Base-by-base conservation (phyloP, 768 basidiomycete species). In the Gautieria morchelliformis region DNA sequence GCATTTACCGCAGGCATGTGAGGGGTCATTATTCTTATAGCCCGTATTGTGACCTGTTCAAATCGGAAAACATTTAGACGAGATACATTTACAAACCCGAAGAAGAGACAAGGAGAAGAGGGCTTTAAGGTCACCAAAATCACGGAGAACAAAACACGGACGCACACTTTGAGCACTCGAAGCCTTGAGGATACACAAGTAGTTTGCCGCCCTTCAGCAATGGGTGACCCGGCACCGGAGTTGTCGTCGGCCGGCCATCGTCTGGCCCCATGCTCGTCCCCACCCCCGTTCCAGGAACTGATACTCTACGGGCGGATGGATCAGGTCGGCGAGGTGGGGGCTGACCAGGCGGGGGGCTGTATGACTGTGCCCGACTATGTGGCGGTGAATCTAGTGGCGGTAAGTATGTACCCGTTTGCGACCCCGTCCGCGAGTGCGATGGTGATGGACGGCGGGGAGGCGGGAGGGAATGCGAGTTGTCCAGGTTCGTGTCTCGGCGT, bases 1-100 rank as follows among this genome's bases (percentile, higher is more conserved):
- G 71, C 90, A 92, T 56, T 78, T 79, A 58, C 75, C 73, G 64
- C 89, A 90, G 6, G 88, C 85, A 56, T 81, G 72, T 1, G 74
- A 65, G 0, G 86, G 85, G 66, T 90, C 86, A 39, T 71, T 72
- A 57, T 77, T 72, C 67, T 87, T 88, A 70, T 83, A 91, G 2
- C 89, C 89, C 0, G 78, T 80, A 66, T 92, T 91, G 40, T 73
- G 72, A 63, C 89, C 89, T 90, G 58, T 32, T 17, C 30, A 9
- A 37, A 37, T 4, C 35, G 35, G 2, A 37, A 27, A 27, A 27
- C 27, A 27, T 27, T 27, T 27, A 27, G 27, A 27, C 27, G 27
- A 27, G 27, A 27, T 27, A 27, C 27, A 27, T 27, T 27, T 27
- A 5, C 27, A 27, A 27, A 27, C 27, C 3, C 2, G 5, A 27